Base-by-base conservation (phyloP, 2,329 filamentous ascomycete genomes). In the Ophiosphaerella korrae region DNA sequence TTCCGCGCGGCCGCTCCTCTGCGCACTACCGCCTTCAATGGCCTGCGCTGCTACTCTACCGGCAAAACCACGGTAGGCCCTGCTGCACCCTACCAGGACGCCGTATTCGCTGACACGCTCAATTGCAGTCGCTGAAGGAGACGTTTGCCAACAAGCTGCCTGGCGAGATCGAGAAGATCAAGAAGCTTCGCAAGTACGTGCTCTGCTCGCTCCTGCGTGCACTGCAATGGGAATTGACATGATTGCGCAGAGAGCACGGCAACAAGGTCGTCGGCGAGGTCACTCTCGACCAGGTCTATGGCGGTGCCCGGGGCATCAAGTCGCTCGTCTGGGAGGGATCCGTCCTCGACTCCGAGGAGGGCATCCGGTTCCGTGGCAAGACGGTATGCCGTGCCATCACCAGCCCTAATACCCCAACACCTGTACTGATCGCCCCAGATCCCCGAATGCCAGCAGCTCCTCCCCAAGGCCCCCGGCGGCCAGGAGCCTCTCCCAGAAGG, bases 281-380 rank as follows among this genome's bases (percentile, higher is more conserved):
- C 76, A 99, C 94, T 57, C 90, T 99, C 64, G 94, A 97, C 84
- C 94, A 99, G 83, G 94, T 96, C 75, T 99, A 97, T 78, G 94
- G 94, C 77, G 94, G 94, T 87, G 94, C 94, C 74, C 93, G 94
- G 83, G 93, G 94, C 74, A 96, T 99, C 82, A 99, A 97, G 87
- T 88, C 88, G 68, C 88, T 99, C 57, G 94, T 99, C 71, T 99
- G 94, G 94, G 94, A 99, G 82, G 53, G 57, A 70, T 99, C 94
- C 72, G 94, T 99, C 70, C 89, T 99, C 72, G 94, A 99, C 80
- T 85, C 93, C 51, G 92, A 97, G 84, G 94, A 99, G 85, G 94
- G 94, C 82, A 99, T 99, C 80, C 90, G 94, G 71, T 99, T 99
- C 88, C 89, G 94, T 76, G 94, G 94, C 82, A 94, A 93, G 86